Conservation (phyloP, 768 basidiomycete genomes). For the Pleurotus citrinopileatus region DNA sequence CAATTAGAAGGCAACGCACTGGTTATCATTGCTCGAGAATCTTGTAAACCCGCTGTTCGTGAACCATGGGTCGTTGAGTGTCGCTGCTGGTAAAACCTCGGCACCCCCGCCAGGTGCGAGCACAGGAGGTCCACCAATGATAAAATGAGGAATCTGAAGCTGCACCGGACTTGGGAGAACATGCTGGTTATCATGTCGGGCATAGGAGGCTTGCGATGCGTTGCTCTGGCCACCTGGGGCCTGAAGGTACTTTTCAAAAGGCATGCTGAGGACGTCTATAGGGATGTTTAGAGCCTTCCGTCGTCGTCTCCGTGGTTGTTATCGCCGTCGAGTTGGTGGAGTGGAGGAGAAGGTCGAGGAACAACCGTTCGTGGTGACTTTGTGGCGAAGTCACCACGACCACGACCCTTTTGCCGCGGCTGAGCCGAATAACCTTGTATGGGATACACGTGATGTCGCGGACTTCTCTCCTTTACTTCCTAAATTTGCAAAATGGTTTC, state of each 20-base stretch:
- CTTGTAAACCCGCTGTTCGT: constrained; percentile 39
- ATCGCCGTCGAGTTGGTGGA: not conserved
- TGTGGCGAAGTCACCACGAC: not conserved
- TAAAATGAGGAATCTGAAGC: constrained; percentile 67
- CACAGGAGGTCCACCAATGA: constrained; percentile 53
- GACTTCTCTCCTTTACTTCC: not conserved
- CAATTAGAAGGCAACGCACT: constrained; percentile 8
- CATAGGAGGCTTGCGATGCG: constrained; percentile 9
- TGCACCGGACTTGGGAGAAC: constrained; percentile 19
- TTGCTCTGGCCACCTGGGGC: constrained; percentile 18
- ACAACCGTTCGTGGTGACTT: not conserved
- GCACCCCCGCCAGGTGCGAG: constrained; percentile 73
- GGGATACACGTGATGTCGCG: not conserved
- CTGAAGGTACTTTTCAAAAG: constrained; percentile 38
- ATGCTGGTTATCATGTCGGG: constrained; percentile 15
- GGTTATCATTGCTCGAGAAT: constrained; percentile 10
- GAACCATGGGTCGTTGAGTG: constrained; percentile 44
- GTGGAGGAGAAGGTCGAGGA: not conserved
- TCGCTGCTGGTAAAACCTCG: constrained; percentile 59
- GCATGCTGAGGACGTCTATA: no score
- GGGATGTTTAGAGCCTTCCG: no score
- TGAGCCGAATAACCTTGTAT: constrained; percentile 1
- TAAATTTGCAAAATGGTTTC: not conserved
- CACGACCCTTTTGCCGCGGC: not conserved
- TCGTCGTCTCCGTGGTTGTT: constrained; percentile 1